Evolutionary conservation across 148 eudicot genomes (phyloP).

Genomic region (Arbutus unedo): DNA sequence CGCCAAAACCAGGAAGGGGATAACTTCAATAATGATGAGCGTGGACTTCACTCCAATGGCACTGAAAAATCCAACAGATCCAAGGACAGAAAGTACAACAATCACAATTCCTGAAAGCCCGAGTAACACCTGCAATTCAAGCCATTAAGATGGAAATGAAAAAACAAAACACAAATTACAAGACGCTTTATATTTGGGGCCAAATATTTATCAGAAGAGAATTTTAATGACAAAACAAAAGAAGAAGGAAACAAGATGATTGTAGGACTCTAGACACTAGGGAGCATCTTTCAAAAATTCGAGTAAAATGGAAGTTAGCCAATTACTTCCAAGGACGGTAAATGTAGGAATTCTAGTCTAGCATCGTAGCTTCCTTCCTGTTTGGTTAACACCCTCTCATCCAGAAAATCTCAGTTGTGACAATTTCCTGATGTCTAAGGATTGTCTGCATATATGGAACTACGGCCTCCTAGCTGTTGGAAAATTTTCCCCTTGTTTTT

Average conservation of each 20-base stretch:
- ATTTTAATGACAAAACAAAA: neutral
- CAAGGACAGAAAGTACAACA: slow-evolving; percentile 96
- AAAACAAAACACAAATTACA: neutral
- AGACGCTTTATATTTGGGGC: neutral
- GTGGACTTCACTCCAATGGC: slow-evolving; percentile 97
- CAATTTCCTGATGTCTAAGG: too few species aligned
- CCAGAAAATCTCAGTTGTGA: neutral
- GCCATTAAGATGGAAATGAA: neutral
- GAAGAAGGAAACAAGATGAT: neutral
- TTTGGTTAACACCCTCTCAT: slow-evolving; percentile 1
- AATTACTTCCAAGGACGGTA: neutral
- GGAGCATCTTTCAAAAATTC: neutral
- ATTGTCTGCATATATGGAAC: neutral
- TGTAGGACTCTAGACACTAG: neutral
- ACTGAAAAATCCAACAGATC: slow-evolving; percentile 96
- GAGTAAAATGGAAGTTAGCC: neutral
- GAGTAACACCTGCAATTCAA: slow-evolving; percentile 65
- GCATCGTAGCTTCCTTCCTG: neutral
- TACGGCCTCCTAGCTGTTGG: neutral
- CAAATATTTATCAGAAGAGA: slow-evolving; percentile 3
- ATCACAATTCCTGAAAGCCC: slow-evolving; percentile 89
- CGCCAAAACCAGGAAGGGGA: slow-evolving; percentile 96
- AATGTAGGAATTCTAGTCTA: neutral
- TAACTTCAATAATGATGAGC: slow-evolving; percentile 99
- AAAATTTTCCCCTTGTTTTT: neutral